Percentiles rank a stretch among this genome's conserved stretches.
These are phyloP conservation scores for Colletotrichum sp. DNA, from an alignment of 2,329 filamentous ascomycete genomes.

Conservation along the genomic window DNA sequence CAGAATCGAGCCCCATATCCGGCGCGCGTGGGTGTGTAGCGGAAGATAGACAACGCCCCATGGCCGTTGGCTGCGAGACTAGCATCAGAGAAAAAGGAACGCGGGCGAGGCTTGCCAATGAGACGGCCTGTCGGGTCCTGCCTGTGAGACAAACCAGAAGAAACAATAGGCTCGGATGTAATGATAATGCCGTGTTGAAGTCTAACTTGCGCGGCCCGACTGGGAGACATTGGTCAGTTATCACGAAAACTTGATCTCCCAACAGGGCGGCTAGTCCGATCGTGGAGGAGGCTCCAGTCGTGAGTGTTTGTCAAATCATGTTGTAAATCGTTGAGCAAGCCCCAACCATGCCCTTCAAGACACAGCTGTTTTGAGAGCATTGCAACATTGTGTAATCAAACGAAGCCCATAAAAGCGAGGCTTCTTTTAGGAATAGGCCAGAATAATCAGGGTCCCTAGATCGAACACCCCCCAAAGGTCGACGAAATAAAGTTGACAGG, in stretches of 20 bases:
- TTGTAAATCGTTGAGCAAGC: not conserved
- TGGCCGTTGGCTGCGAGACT: not conserved
- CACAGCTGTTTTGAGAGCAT: not conserved
- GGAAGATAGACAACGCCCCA: not conserved
- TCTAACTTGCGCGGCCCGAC: not conserved
- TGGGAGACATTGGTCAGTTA: not conserved
- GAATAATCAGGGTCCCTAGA: not conserved
- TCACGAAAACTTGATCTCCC: not conserved
- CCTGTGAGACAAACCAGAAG: conserved; percentile 6
- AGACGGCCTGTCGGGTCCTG: not conserved
- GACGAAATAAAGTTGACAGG: conserved; percentile 13
- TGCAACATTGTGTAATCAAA: not conserved
- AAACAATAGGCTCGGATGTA: not conserved
- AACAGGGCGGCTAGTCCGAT: not conserved
- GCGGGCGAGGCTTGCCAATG: not conserved
- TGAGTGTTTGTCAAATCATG: not conserved
- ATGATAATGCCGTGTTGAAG: not conserved
- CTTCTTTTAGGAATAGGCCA: not conserved
- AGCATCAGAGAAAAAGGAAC: not conserved
- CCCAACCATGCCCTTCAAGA: not conserved
- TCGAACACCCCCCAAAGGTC: not conserved
- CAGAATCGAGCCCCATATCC: not conserved
- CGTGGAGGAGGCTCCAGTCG: not conserved
- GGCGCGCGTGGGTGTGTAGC: not conserved
- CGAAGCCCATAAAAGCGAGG: not conserved